Evolutionary conservation across 306 rosid genomes (phyloP).

Genomic region (Potentilla sterilis): DNA sequence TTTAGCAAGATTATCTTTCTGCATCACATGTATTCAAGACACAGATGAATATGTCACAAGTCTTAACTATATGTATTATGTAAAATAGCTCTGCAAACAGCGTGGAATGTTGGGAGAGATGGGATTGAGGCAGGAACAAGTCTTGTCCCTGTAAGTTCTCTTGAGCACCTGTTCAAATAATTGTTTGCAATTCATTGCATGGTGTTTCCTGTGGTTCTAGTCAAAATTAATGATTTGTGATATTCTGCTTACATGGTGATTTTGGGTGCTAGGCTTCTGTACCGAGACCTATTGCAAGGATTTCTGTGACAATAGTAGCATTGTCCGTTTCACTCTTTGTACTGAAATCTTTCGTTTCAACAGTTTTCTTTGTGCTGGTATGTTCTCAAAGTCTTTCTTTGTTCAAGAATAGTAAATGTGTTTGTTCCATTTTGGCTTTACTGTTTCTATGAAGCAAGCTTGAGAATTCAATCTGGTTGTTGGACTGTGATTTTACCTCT

Average conservation of each 20-base stretch:
- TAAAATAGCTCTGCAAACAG: conserved; percentile 58
- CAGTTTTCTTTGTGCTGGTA: conserved; percentile 64
- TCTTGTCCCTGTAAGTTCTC: conserved; percentile 47
- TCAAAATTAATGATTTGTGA: neutral
- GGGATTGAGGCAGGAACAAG: conserved; percentile 75
- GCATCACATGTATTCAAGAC: neutral
- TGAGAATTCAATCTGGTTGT: neutral
- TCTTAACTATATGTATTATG: conserved; percentile 19
- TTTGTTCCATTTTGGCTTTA: neutral
- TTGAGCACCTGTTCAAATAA: neutral
- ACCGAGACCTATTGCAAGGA: conserved; percentile 59
- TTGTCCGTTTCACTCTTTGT: conserved; percentile 52
- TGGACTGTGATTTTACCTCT: neutral
- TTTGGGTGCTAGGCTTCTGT: conserved; percentile 33
- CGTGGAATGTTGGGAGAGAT: conserved; percentile 72
- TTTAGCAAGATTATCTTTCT: neutral
- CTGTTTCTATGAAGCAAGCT: neutral
- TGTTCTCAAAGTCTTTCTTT: conserved; percentile 21
- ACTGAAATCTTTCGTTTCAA: conserved; percentile 56
- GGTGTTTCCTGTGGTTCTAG: neutral
- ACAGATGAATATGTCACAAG: neutral
- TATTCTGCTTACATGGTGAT: neutral
- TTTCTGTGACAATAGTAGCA: conserved; percentile 54
- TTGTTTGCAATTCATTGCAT: neutral
- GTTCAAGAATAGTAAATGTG: neutral